Evolutionary conservation across 306 rosid genomes (phyloP).

Genomic region (Quercus gilva): DNA sequence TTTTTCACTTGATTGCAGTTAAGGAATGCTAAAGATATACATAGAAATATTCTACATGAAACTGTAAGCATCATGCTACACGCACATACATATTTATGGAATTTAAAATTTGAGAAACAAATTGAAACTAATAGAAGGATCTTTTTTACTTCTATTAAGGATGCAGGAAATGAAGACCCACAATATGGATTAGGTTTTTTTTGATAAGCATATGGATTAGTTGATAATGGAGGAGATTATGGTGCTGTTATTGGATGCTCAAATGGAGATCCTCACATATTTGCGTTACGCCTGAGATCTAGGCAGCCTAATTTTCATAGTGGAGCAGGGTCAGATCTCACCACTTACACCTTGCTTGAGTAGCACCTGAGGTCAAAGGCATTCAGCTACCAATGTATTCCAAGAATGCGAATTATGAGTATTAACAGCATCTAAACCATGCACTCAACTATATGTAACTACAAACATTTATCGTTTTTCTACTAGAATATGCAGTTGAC

Average conservation of each 20-base stretch:
- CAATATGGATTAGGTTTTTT: conserved; percentile 53
- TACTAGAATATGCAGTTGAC: background rate
- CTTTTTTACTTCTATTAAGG: conserved; percentile 31
- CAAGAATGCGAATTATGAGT: background rate
- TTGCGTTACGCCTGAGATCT: conserved; percentile 54
- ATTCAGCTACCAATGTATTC: background rate
- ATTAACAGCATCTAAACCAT: background rate
- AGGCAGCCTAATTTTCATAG: conserved; percentile 42
- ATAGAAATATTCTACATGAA: conserved; percentile 48
- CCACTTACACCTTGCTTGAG: conserved; percentile 63
- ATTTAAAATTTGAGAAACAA: background rate
- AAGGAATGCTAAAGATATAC: conserved; percentile 43
- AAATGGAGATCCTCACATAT: conserved; percentile 57
- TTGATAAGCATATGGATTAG: conserved; percentile 50
- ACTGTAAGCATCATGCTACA: conserved; percentile 31
- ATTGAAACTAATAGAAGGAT: background rate
- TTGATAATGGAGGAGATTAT: conserved; percentile 59
- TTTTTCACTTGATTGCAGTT: conserved; percentile 29
- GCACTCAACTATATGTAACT: background rate
- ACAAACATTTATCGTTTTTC: background rate
- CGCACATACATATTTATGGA: background rate
- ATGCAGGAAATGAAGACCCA: conserved; percentile 56
- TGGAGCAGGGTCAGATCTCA: conserved; percentile 49
- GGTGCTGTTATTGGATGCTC: conserved; percentile 56
- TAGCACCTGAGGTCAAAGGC: conserved; percentile 6